phyloP scores from a whole-genome alignment of 305 asterid species.

The Caryopteris hybrid region DNA sequence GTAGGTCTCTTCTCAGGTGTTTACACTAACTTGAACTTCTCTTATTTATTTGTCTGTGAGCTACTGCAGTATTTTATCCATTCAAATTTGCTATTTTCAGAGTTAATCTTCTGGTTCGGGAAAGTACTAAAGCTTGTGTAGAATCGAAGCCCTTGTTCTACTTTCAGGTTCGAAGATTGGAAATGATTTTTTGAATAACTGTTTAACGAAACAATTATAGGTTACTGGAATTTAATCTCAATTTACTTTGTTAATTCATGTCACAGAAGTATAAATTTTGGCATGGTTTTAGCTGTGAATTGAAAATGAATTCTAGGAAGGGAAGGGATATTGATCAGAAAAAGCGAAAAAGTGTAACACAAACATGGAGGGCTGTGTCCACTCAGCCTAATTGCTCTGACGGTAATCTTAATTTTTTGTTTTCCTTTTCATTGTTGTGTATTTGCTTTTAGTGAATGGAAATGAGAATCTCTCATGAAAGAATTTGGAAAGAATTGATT shows the following conservation, averaged over 20 bases:
- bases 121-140: constrained; percentile 19
- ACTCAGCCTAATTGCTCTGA: constrained; percentile 37
- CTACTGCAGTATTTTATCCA: not conserved
- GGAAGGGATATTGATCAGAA: constrained; percentile 24
- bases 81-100: constrained; percentile 29
- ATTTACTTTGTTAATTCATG: constrained; percentile 2
- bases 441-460: not conserved
- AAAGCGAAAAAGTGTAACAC: constrained; percentile 26
- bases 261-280: constrained; percentile 32
- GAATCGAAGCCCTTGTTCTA: constrained; percentile 24
- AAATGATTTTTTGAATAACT: not conserved
- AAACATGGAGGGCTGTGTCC: constrained; percentile 58
- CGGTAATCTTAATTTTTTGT: constrained; percentile 19
- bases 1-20: constrained; percentile 44
- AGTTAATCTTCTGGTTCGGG: constrained; percentile 31
- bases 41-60: not conserved
- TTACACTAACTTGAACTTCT: not conserved
- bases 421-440: not conserved
- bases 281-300: constrained; percentile 31
- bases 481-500: not conserved
- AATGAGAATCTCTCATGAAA: not conserved
- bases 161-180: constrained; percentile 29
- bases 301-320: constrained; percentile 30
- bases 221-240: not conserved
- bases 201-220: not conserved